These are phyloP conservation scores for Pyrenula aspistea DNA, from an alignment of 495 filamentous ascomycete species.

Conservation along the genomic window DNA sequence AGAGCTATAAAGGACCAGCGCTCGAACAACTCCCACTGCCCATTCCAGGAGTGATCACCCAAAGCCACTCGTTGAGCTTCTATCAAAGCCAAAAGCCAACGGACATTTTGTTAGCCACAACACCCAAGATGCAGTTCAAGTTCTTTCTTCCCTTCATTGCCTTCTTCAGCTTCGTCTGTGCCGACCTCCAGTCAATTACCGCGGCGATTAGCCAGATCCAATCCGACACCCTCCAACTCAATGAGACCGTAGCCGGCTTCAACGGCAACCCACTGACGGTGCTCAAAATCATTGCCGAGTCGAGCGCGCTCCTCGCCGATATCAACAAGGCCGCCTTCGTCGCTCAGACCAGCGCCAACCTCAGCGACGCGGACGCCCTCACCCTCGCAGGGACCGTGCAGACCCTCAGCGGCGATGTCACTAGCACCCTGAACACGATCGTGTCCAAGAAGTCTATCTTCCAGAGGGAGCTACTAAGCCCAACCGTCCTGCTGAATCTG, in stretches of 20 bases:
- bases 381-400: conserved; percentile 12
- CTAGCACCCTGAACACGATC: conserved; percentile 13
- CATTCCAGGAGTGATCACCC: not conserved
- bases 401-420: conserved; percentile 12
- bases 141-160: conserved; percentile 11
- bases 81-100: too few relatives aligned
- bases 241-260: conserved; percentile 14
- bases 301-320: conserved; percentile 13
- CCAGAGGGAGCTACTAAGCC: conserved; percentile 16
- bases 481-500: conserved; percentile 19
- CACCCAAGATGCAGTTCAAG: conserved; percentile 11
- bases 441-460: conserved; percentile 20
- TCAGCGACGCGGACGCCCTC: conserved; percentile 13
- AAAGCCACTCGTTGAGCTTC: too few relatives aligned
- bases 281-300: conserved; percentile 15
- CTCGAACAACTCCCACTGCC: not conserved
- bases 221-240: conserved; percentile 14
- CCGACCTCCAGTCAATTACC: conserved; percentile 15
- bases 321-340: conserved; percentile 17
- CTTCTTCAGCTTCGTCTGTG: conserved; percentile 9
- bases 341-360: conserved; percentile 11
- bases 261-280: conserved; percentile 12
- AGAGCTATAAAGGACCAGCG: not conserved
- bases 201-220: conserved; percentile 15
- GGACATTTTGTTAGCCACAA: too few relatives aligned